A percentile compares a stretch with the other conserved stretches of the same genome.
These are phyloP conservation scores for Thyridium curvatum DNA, from an alignment of 2,329 filamentous ascomycete genomes.

Conservation along the genomic window DNA sequence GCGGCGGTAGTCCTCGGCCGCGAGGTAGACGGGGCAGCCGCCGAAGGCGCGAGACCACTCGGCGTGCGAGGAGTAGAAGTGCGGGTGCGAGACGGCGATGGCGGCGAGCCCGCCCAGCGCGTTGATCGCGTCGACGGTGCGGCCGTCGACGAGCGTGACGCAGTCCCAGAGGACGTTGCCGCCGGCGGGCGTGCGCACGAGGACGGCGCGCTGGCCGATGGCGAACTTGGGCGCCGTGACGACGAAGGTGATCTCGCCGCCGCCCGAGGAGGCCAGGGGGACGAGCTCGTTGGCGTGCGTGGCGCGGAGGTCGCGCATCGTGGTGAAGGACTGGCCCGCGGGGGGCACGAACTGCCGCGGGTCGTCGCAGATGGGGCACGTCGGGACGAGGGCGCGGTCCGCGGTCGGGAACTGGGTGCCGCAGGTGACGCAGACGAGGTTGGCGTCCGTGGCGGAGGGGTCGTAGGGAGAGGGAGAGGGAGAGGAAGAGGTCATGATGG, in stretches of 20 bases:
- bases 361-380: constrained; percentile 69
- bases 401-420: constrained; percentile 61
- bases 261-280: constrained; percentile 21
- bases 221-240: constrained; percentile 52
- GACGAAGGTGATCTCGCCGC: constrained; percentile 34
- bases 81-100: constrained; percentile 74
- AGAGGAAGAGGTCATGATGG: too few species aligned
- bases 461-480: constrained; percentile 4
- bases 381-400: constrained; percentile 38
- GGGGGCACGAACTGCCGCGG: constrained; percentile 64
- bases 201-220: constrained; percentile 69
- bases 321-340: constrained; percentile 60
- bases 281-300: constrained; percentile 48
- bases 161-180: constrained; percentile 78
- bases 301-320: constrained; percentile 38
- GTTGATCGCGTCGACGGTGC: constrained; percentile 53
- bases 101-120: constrained; percentile 58
- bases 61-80: constrained; percentile 73
- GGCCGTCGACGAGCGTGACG: constrained; percentile 60
- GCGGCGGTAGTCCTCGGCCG: constrained; percentile 62
- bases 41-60: constrained; percentile 65
- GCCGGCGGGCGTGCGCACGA: constrained; percentile 58
- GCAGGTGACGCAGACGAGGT: constrained; percentile 60
- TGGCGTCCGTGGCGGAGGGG: constrained; percentile 5
- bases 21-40: constrained; percentile 62